Evolutionary conservation across 1,139 yeast genomes (phyloP).

Genomic region (Magnusiomyces tetraspermus): DNA sequence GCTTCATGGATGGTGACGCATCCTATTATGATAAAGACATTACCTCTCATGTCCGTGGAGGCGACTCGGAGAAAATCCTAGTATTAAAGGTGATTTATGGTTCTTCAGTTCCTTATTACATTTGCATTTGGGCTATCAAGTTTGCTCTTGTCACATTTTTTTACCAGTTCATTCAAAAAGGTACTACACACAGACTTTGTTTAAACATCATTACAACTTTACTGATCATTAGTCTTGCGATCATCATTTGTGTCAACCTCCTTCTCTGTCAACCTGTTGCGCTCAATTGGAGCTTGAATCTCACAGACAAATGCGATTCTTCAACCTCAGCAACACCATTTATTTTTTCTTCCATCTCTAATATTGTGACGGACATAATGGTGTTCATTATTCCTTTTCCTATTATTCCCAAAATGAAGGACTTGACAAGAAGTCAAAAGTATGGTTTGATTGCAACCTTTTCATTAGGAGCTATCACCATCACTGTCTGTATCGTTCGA

Average conservation of each 20-base stretch:
- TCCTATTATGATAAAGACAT: slow-evolving; percentile 22
- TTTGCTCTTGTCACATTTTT: slow-evolving; percentile 27
- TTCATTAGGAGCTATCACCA: slow-evolving; percentile 26
- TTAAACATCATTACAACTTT: slow-evolving; percentile 19
- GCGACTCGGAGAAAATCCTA: slow-evolving; percentile 15
- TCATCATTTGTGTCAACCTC: slow-evolving; percentile 22
- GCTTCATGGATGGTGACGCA: slow-evolving; percentile 25
- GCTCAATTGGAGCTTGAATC: slow-evolving; percentile 25
- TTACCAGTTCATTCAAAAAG: slow-evolving; percentile 25
- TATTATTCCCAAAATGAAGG: slow-evolving; percentile 20
- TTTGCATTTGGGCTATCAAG: slow-evolving; percentile 27
- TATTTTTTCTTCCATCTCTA: slow-evolving; percentile 23
- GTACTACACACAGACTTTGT: slow-evolving; percentile 21
- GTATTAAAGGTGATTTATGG: slow-evolving; percentile 26
- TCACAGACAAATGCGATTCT: slow-evolving; percentile 22
- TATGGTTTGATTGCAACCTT: slow-evolving; percentile 25
- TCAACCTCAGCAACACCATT: slow-evolving; percentile 26
- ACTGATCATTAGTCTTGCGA: slow-evolving; percentile 17
- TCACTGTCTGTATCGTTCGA: slow-evolving; percentile 23
- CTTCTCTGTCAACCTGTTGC: slow-evolving; percentile 27
- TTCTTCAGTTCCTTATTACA: slow-evolving; percentile 26
- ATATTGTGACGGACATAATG: slow-evolving; percentile 24
- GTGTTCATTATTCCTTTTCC: slow-evolving; percentile 28
- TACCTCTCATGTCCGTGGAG: slow-evolving; percentile 18
- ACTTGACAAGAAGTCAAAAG: slow-evolving; percentile 20